Percentiles rank a stretch among this genome's conserved stretches.
Conservation (phyloP, 345 rosid species). For the Syzygium oleosum region DNA sequence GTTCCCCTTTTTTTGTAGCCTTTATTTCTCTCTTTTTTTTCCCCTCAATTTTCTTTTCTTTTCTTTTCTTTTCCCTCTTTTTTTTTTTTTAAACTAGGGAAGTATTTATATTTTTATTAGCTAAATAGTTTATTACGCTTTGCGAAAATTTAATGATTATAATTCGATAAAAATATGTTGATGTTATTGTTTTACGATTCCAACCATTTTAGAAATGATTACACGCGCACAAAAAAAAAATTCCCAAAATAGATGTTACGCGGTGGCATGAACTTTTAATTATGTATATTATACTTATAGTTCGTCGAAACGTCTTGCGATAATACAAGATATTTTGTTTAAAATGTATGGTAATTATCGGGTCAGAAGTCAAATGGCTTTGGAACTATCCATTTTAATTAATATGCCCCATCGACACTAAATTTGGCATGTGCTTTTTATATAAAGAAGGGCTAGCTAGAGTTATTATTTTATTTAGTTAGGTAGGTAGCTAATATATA, state of each 20-base stretch:
- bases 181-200: too few relatives aligned
- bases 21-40: background rate
- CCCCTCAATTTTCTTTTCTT: background rate
- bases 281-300: background rate
- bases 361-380: background rate
- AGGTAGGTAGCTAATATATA: background rate
- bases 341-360: background rate
- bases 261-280: background rate
- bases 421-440: background rate
- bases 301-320: fast-evolving
- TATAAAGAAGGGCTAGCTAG: background rate
- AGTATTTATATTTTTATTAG: too few relatives aligned
- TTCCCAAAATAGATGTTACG: background rate
- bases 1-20: too few relatives aligned
- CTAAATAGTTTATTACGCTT: background rate
- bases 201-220: too few relatives aligned
- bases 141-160: background rate
- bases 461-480: background rate
- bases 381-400: background rate
- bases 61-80: background rate
- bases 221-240: background rate
- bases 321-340: background rate
- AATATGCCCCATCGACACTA: background rate
- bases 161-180: background rate
- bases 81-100: background rate